Evolutionary conservation across 169 alveolate genomes (phyloP).

Genomic region (Fabrea salina): DNA sequence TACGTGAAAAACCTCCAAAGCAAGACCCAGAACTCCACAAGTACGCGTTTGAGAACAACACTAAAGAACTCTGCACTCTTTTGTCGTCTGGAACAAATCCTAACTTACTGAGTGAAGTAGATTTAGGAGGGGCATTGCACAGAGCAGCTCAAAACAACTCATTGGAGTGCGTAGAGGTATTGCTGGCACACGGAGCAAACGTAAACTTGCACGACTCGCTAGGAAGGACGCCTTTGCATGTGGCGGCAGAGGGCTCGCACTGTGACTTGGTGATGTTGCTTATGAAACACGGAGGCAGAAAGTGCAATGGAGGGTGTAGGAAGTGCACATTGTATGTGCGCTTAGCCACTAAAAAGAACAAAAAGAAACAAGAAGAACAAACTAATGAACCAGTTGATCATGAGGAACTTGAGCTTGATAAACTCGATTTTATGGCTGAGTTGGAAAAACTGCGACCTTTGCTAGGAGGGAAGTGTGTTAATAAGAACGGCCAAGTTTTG

Average conservation of each 20-base stretch:
- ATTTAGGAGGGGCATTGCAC: constrained; percentile 70
- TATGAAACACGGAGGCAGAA: background rate
- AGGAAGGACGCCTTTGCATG: constrained; percentile 70
- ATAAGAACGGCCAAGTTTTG: background rate
- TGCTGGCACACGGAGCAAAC: constrained; percentile 58
- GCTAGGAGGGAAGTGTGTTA: background rate
- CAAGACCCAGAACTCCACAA: background rate
- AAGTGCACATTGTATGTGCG: background rate
- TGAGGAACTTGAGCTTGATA: background rate
- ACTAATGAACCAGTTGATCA: background rate
- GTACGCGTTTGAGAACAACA: background rate
- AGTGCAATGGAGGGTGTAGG: background rate
- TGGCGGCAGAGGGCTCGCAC: constrained; percentile 31
- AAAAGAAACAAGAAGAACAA: background rate
- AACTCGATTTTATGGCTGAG: constrained; percentile 2
- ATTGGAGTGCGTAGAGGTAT: constrained; percentile 60
- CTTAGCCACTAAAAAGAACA: background rate
- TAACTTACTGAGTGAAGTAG: constrained; percentile 23
- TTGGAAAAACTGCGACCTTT: background rate
- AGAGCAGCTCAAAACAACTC: constrained; percentile 72
- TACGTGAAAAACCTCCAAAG: background rate
- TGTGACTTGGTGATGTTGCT: constrained; percentile 12
- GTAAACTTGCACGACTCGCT: constrained; percentile 61
- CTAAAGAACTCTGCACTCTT: background rate
- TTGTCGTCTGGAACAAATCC: background rate